phyloP scores from a whole-genome alignment of 179 eudicot species.

The Actinidia polygama region DNA sequence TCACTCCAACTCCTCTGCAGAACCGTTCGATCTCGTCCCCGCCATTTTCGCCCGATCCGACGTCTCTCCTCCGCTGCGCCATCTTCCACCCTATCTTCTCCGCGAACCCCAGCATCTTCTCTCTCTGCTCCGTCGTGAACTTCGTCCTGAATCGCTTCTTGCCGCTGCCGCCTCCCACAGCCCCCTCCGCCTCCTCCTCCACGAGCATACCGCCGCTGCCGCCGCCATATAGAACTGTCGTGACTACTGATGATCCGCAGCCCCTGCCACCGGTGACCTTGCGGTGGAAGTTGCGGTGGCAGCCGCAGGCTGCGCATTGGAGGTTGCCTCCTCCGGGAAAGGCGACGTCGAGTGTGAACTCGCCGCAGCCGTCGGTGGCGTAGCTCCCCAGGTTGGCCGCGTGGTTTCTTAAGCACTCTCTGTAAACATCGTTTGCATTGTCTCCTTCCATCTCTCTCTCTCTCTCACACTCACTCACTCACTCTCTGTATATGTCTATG shows the following conservation, averaged over 20 bases:
- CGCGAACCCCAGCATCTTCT: constrained; percentile 44
- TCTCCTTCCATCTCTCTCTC: too few relatives aligned
- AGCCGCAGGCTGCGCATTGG: constrained; percentile 54
- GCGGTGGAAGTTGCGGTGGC: constrained; percentile 64
- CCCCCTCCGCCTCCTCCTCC: constrained; percentile 37
- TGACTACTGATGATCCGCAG: constrained; percentile 30
- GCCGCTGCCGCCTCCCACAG: constrained; percentile 12
- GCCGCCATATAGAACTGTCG: too few relatives aligned
- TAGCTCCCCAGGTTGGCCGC: constrained; percentile 47
- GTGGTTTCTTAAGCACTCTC: constrained; percentile 53
- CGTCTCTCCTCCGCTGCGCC: constrained; percentile 42
- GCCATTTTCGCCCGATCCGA: too few relatives aligned
- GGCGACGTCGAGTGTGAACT: constrained; percentile 48
- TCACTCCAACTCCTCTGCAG: constrained; percentile 38
- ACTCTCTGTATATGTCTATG: too few relatives aligned
- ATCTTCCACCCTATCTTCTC: constrained; percentile 49
- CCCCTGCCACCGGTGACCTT: constrained; percentile 29
- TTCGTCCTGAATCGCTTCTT: constrained; percentile 45
- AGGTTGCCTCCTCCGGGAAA: constrained; percentile 49
- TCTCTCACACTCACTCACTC: too few relatives aligned
- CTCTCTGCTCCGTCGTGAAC: constrained; percentile 52
- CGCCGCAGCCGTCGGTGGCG: constrained; percentile 58
- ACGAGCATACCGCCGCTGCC: too few relatives aligned
- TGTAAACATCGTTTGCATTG: too few relatives aligned
- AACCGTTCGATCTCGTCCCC: constrained; percentile 36